phyloP scores from a whole-genome alignment of 352 stramenopile genomes.

The Globisporangium takayamanum region DNA sequence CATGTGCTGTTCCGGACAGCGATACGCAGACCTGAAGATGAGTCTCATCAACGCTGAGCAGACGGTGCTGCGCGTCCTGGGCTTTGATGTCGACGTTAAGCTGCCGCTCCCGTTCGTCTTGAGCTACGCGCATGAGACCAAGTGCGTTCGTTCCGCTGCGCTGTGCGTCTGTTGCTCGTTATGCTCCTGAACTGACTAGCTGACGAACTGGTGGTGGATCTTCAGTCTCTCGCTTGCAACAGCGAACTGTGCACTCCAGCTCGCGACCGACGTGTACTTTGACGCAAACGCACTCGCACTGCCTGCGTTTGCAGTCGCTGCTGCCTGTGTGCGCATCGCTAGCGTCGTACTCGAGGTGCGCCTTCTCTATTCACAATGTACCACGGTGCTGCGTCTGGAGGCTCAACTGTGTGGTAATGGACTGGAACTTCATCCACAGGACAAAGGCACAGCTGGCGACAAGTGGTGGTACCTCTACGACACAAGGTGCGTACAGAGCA shows the following conservation, averaged over 20 bases:
- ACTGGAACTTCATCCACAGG: neutral
- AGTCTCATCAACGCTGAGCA: conserved; percentile 47
- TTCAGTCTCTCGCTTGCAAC: conserved; percentile 25
- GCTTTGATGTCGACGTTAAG: conserved; percentile 40
- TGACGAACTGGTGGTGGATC: too few relatives aligned
- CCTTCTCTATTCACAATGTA: neutral
- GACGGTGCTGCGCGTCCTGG: conserved; percentile 36
- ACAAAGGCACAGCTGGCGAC: neutral
- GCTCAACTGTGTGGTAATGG: neutral
- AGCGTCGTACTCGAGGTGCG: conserved; percentile 14
- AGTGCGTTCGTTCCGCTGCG: conserved; percentile 11
- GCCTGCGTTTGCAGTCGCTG: conserved; percentile 24
- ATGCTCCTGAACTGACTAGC: too few relatives aligned
- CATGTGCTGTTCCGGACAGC: conserved; percentile 13
- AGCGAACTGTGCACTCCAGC: conserved; percentile 25
- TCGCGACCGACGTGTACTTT: conserved; percentile 33
- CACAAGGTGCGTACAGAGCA: conserved; percentile 21
- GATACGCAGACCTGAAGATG: conserved; percentile 38
- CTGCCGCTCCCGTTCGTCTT: conserved; percentile 30
- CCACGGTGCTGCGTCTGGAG: neutral
- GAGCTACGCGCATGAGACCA: conserved; percentile 21
- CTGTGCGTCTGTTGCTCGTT: neutral
- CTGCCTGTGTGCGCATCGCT: conserved; percentile 24
- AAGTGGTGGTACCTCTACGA: conserved; percentile 56
- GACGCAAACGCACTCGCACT: conserved; percentile 17